Evolutionary conservation across 371 early-diverging fungal genomes (phyloP), one percentile per base, ranked within the genome.

Genomic region (Apophysomyces ossiformis): DNA sequence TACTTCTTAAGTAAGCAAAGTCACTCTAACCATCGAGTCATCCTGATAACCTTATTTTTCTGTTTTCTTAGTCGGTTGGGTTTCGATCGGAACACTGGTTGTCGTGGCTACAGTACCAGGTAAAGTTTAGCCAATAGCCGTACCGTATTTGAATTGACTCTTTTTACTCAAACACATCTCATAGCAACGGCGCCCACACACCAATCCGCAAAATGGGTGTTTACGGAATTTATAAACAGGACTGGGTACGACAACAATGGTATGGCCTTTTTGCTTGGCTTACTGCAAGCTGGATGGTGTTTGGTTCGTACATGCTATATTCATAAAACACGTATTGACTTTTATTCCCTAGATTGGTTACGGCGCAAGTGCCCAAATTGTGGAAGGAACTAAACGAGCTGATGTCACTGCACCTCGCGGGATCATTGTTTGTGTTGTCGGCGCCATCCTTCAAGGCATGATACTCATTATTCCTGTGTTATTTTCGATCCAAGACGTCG

Each of bases 341-440:
- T 44, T 16, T 8, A 43, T 21, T 37, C 32, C 11, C 44, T 60
- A 67, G 71, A 65, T 78, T 39, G 79, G 82, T 15, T 82, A 82
- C 39, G 82, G 73, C 37, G 68, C 68, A 41, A 72, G 78, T 15
- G 82, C 79, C 45, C 82, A 82, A 54, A 74, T 82, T 58, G 76
- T 77, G 0, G 82, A 82, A 65, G 82, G 78, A 11, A 82, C 82
- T 4, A 69, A 77, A 44, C 72, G 71, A 26, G 75, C 77, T 5
- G 77, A 71, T 58, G 57, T 69, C 18, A 78, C 77, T 21, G 82
- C 77, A n/a, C 82, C 82, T 4, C 73, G 76, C 6, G 81, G 81
- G 21, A 81, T 81, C 37, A 62, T 81, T n/a, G 67, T 76, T 13
- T 73, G 74, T 57, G 73, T 81, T 8, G 36, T 60, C n/a, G 65